Evolutionary conservation across 805 yeast genomes (phyloP), one percentile per base, ranked within the genome.

Genomic region (Metschnikowia chrysomelidarum): DNA sequence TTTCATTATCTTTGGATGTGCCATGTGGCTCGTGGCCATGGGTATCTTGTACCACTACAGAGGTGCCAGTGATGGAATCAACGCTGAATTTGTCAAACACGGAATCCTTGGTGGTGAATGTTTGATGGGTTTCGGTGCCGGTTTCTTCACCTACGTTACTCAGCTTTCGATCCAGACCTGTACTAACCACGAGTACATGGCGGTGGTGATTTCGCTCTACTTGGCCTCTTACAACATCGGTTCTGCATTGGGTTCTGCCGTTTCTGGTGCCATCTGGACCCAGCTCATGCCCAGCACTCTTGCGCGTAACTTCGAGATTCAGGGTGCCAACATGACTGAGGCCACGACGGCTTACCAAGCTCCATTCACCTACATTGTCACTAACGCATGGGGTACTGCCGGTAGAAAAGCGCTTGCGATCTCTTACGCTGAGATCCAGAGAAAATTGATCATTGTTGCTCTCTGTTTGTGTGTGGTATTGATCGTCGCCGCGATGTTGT

Each of bases 251-350:
- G 88, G 88, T 15, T 58, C 71, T 20, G 59, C 82, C 16, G 71
- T 82, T 16, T 70, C 85, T 14, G 87, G 87, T 46, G 86, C 87
- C 19, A 68, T 82, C 27, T 82, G 87, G 87, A 75, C 84, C 10
- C 76, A 79, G 44, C 52, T 67, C 12, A 61, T 82, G 49, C 82
- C 76, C 51, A 49, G 53, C 15, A 52, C 68, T 47, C 56, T 78
- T 31, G 37, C 49, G 20, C 56, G 62, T 30, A 49, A 69, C 35
- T 50, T 62, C 36, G 34, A 30, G 6, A 32, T 41, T 5, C 45
- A 50, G 19, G 59, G 57, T 3, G 42, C 73, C 8, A 51, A 53
- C 14, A 50, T 60, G 33, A 26, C 56, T 2, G 41, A 51, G 7
- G 44, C 57, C 30, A 59, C 67, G 3, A 29, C 36, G 13, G 37